phyloP scores from a whole-genome alignment of 1,139 yeast genomes.

The Taphrina communis region DNA sequence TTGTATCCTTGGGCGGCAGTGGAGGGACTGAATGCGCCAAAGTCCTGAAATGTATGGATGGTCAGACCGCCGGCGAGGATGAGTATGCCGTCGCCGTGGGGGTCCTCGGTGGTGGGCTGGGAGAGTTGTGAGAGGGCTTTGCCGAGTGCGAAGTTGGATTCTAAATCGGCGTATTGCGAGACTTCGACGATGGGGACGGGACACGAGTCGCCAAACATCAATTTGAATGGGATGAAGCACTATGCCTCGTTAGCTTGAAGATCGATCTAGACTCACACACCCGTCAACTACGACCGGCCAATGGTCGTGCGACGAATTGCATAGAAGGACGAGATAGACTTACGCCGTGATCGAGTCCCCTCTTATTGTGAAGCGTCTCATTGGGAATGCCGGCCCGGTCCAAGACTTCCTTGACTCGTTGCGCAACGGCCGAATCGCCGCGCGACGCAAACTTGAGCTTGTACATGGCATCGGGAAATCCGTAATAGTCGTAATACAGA shows the following conservation, averaged over 20 bases:
- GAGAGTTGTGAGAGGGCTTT: slow-evolving; percentile 59
- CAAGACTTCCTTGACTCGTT: slow-evolving; percentile 57
- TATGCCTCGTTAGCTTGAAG: slow-evolving; percentile 45
- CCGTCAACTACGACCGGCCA: too few species aligned
- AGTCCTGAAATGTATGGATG: slow-evolving; percentile 72
- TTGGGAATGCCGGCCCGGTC: slow-evolving; percentile 51
- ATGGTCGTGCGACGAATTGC: slow-evolving; percentile 55
- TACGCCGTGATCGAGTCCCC: slow-evolving; percentile 82
- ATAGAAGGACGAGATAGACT: slow-evolving; percentile 83
- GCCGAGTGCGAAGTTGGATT: slow-evolving; percentile 64
- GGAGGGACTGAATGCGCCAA: slow-evolving; percentile 50
- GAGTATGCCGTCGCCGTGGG: slow-evolving; percentile 54
- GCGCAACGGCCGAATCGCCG: slow-evolving; percentile 56
- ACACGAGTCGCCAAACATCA: slow-evolving; percentile 50
- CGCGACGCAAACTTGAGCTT: slow-evolving; percentile 63
- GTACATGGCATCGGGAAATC: slow-evolving; percentile 71
- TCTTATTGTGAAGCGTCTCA: slow-evolving; percentile 54
- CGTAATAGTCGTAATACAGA: slow-evolving; percentile 73
- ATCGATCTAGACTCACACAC: too few species aligned
- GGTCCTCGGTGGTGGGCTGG: slow-evolving; percentile 45
- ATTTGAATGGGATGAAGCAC: slow-evolving; percentile 49
- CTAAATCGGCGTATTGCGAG: slow-evolving; percentile 58
- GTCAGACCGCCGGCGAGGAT: slow-evolving; percentile 76
- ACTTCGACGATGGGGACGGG: slow-evolving; percentile 68
- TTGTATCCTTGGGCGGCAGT: slow-evolving; percentile 48